These are phyloP conservation scores for Plenodomus lindquistii DNA, from an alignment of 2,329 filamentous ascomycete species.

Conservation along the genomic window DNA sequence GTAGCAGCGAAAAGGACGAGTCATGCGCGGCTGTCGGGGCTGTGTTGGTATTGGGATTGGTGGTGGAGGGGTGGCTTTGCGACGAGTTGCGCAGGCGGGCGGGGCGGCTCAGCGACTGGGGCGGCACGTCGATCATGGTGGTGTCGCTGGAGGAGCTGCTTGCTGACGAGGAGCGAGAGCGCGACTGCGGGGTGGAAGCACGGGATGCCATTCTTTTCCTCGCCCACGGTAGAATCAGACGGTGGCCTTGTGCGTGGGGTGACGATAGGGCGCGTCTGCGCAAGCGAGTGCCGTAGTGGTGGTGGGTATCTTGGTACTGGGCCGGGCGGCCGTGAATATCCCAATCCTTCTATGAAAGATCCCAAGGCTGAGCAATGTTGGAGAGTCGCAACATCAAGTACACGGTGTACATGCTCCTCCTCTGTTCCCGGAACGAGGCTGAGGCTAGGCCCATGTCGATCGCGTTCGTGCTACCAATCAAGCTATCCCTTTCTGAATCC, in stretches of 20 bases:
- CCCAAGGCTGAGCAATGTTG: background rate
- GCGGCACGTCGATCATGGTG: conserved; percentile 40
- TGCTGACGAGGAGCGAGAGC: conserved; percentile 34
- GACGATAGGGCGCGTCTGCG: background rate
- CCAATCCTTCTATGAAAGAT: too few relatives aligned
- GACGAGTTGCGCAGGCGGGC: conserved; percentile 32
- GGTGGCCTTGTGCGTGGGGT: background rate
- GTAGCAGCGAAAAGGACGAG: conserved; percentile 36
- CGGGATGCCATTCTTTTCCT: conserved; percentile 35
- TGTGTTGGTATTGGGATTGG: conserved; percentile 1
- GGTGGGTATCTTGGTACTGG: background rate
- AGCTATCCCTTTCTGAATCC: background rate
- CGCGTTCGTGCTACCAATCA: background rate
- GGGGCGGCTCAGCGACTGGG: conserved; percentile 27
- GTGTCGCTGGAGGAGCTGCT: conserved; percentile 38
- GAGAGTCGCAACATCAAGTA: background rate
- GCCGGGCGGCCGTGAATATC: too few relatives aligned
- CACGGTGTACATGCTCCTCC: too few relatives aligned
- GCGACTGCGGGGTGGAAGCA: conserved; percentile 31
- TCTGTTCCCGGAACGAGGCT: background rate
- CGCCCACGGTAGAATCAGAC: conserved; percentile 1
- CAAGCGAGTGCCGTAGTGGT: background rate
- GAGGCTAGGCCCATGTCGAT: background rate
- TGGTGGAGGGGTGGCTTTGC: conserved; percentile 14
- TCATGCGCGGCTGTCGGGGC: conserved; percentile 12